Evolutionary conservation across 805 yeast species (phyloP).

Genomic region (Starmerella potacharoeniae): DNA sequence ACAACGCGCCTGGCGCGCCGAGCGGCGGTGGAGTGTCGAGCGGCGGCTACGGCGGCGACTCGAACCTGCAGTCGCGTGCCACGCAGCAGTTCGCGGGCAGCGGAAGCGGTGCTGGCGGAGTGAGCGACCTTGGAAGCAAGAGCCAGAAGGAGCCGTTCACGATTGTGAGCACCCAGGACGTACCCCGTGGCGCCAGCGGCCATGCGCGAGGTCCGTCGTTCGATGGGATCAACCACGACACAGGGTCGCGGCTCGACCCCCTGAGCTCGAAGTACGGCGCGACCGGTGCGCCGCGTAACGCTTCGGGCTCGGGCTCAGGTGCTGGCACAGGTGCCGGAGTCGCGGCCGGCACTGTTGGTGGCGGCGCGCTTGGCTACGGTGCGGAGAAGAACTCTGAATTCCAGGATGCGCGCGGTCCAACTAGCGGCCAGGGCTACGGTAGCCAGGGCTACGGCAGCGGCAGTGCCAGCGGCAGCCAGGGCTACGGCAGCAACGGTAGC

Average conservation of each 20-base stretch:
- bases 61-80: not conserved
- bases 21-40: not conserved
- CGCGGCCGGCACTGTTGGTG: not conserved
- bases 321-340: not conserved
- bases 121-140: conserved; percentile 12
- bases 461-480: not conserved
- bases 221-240: conserved; percentile 10
- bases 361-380: not conserved
- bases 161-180: not conserved
- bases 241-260: conserved; percentile 14
- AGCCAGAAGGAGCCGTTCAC: conserved; percentile 1
- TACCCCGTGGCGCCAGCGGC: not conserved
- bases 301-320: not conserved
- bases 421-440: not conserved
- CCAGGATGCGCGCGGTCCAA: not conserved
- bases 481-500: not conserved
- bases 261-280: conserved; percentile 9
- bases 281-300: not conserved
- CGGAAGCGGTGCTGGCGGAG: not conserved
- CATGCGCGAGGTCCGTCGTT: conserved; percentile 7
- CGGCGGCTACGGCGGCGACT: not conserved
- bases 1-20: not conserved
- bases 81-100: not conserved
- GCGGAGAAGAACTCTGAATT: not conserved
- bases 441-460: not conserved